Evolutionary conservation across 345 rosid genomes (phyloP).

Genomic region (Salix purpurea): DNA sequence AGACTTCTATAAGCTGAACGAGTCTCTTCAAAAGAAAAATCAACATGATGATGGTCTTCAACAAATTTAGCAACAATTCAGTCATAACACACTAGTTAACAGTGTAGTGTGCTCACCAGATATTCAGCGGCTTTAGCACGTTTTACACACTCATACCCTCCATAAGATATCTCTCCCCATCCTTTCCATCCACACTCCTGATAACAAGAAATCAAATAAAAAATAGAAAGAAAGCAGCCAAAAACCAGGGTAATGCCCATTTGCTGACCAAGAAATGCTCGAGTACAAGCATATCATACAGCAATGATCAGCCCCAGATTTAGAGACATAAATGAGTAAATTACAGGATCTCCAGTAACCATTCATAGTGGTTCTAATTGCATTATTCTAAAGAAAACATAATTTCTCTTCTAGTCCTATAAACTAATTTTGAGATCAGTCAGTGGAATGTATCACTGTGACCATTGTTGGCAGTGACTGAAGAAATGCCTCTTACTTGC

Average conservation of each 20-base stretch:
- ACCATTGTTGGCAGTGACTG: no score
- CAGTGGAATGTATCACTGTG: no score
- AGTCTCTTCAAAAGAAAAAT: neutral
- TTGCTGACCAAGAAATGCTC: neutral
- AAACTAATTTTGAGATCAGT: no score
- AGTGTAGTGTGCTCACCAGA: constrained; percentile 42
- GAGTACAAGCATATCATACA: neutral
- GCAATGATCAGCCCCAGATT: no score
- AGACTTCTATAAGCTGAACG: neutral
- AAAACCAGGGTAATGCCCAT: neutral
- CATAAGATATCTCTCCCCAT: constrained; percentile 98
- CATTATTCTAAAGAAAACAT: no score
- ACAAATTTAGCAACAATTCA: constrained; percentile 3
- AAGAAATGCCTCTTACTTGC: no score
- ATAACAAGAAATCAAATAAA: constrained; percentile 8
- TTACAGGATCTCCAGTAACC: no score
- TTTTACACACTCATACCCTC: constrained; percentile 62
- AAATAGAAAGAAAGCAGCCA: neutral
- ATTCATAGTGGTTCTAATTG: no score
- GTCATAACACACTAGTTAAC: constrained; percentile 4
- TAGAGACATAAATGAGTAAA: no score
- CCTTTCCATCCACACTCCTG: constrained; percentile 89
- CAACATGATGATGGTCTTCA: neutral
- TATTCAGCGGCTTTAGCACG: constrained; percentile 85
- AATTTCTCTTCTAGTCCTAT: no score